These are phyloP conservation scores for Setomelanomma holmii DNA, from an alignment of 2,329 filamentous ascomycete species.

Conservation along the genomic window DNA sequence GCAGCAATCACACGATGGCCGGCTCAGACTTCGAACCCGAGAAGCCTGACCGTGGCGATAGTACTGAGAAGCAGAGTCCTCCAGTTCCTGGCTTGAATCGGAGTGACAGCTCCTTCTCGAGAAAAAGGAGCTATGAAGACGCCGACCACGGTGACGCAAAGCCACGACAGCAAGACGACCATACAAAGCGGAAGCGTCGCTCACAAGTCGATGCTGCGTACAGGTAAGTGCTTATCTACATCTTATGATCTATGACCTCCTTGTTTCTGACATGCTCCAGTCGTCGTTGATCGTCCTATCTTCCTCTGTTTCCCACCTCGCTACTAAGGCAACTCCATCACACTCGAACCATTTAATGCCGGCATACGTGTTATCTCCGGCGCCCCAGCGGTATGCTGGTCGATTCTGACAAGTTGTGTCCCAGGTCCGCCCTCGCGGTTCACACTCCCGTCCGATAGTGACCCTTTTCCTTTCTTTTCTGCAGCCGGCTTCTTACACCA, in stretches of 20 bases:
- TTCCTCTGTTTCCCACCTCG: too few relatives aligned
- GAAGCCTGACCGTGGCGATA: constrained; percentile 13
- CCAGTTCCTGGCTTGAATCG: constrained; percentile 28
- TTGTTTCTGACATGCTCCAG: background rate
- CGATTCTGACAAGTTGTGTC: background rate
- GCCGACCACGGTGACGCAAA: constrained; percentile 39
- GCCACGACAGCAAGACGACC: constrained; percentile 45
- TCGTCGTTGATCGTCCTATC: background rate
- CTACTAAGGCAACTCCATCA: too few relatives aligned
- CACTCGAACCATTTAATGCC: too few relatives aligned
- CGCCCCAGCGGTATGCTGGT: background rate
- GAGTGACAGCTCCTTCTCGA: constrained; percentile 40
- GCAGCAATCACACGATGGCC: constrained; percentile 42
- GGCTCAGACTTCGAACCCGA: constrained; percentile 46
- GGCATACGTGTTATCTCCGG: background rate
- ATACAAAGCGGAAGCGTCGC: constrained; percentile 46
- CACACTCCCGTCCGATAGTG: background rate
- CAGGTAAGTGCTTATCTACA: constrained; percentile 31
- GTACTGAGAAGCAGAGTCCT: constrained; percentile 14
- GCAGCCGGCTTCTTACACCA: background rate
- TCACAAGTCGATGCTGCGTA: constrained; percentile 46
- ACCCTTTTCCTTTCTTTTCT: background rate
- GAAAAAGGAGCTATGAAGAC: constrained; percentile 49
- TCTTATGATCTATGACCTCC: background rate
- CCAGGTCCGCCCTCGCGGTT: background rate